Conservation (phyloP, 2,329 filamentous ascomycete genomes). For the Zarea fungicola region DNA sequence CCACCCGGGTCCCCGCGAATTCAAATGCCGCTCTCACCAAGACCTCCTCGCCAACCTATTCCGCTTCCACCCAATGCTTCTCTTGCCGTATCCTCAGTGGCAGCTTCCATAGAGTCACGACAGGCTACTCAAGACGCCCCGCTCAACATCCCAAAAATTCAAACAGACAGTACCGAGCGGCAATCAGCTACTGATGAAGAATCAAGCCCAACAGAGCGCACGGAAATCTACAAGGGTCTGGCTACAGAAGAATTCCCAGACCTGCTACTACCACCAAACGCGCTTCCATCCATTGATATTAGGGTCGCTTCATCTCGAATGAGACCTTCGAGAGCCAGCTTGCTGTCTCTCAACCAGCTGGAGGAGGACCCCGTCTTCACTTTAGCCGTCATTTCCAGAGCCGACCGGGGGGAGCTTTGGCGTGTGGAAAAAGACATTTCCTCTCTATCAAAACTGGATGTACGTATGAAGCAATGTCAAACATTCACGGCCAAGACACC, state of each 20-base stretch:
- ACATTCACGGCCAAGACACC: slow-evolving; percentile 71
- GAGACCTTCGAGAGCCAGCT: slow-evolving; percentile 82
- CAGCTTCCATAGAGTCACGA: slow-evolving; percentile 12
- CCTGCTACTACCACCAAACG: slow-evolving; percentile 80
- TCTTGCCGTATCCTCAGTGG: slow-evolving; percentile 51
- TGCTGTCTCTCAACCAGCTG: slow-evolving; percentile 70
- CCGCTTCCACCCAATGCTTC: slow-evolving; percentile 63
- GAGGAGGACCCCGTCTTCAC: slow-evolving; percentile 96
- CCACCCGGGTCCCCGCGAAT: slow-evolving; percentile 64
- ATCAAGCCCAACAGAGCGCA: slow-evolving; percentile 38
- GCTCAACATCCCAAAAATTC: slow-evolving; percentile 9
- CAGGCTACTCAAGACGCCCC: slow-evolving; percentile 8
- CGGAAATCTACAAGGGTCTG: slow-evolving; percentile 67
- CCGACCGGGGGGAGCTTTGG: slow-evolving; percentile 77
- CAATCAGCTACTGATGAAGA: slow-evolving; percentile 21
- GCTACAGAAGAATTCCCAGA: slow-evolving; percentile 83
- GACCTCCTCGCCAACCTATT: slow-evolving; percentile 67
- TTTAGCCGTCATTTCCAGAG: slow-evolving; percentile 75
- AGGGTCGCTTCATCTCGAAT: slow-evolving; percentile 92
- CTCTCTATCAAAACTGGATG: slow-evolving; percentile 76
- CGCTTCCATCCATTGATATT: slow-evolving; percentile 77
- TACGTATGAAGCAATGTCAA: slow-evolving; percentile 69
- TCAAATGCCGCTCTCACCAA: slow-evolving; percentile 23
- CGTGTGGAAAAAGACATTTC: slow-evolving; percentile 86
- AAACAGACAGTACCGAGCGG: slow-evolving; percentile 30